Evolutionary conservation across 2,329 filamentous ascomycete genomes (phyloP).

Genomic region (Penicillium sp.): DNA sequence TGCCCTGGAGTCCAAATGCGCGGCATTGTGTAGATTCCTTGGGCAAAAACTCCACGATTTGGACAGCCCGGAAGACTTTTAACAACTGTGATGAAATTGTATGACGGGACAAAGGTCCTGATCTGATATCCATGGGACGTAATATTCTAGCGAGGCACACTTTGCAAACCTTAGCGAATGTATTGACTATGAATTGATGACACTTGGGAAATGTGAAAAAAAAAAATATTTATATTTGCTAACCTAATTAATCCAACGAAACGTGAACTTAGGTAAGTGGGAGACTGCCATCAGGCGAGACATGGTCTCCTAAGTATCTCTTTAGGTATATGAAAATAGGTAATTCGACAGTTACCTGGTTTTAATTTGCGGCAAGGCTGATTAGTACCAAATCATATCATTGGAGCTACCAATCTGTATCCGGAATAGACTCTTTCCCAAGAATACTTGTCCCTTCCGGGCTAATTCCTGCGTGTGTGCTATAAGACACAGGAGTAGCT

Average conservation of each 20-base stretch:
- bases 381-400: too few relatives aligned
- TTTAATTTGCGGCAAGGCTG: too few relatives aligned
- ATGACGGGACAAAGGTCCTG: background rate
- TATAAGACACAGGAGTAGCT: too few relatives aligned
- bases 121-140: background rate
- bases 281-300: too few relatives aligned
- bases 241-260: background rate
- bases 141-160: conserved; percentile 3
- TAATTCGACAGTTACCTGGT: too few relatives aligned
- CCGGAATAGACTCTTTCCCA: too few relatives aligned
- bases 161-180: conserved; percentile 6
- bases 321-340: too few relatives aligned
- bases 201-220: conserved; percentile 1
- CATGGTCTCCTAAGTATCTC: too few relatives aligned
- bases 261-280: background rate
- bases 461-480: too few relatives aligned
- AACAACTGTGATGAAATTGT: background rate
- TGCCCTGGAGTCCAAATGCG: conserved; percentile 48
- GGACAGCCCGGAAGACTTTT: conserved; percentile 49
- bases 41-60: conserved; percentile 45
- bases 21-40: conserved; percentile 45
- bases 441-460: too few relatives aligned
- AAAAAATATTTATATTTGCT: background rate
- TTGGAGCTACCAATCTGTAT: too few relatives aligned
- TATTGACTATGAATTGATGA: conserved; percentile 15